Percentiles rank a stretch among this genome's conserved stretches.
phyloP scores from a whole-genome alignment of 768 basidiomycete genomes.

The Psilocybe azurescens region DNA sequence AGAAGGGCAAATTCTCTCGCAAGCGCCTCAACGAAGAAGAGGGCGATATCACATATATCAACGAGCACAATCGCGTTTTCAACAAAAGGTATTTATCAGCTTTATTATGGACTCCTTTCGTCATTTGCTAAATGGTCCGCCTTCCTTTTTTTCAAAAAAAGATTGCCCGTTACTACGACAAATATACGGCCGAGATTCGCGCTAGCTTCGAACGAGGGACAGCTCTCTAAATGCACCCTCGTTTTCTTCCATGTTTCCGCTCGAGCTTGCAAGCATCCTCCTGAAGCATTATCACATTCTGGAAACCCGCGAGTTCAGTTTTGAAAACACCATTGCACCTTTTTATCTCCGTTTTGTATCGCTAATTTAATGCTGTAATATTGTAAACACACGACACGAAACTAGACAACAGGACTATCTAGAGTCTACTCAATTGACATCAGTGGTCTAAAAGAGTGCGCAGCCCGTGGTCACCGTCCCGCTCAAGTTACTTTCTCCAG shows the following conservation, averaged over 20 bases:
- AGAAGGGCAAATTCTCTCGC: slow-evolving; percentile 88
- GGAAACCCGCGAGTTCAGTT: not conserved
- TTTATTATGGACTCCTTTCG: not conserved
- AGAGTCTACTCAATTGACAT: too few species aligned
- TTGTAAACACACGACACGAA: not conserved
- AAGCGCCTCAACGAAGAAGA: slow-evolving; percentile 91
- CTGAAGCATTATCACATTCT: not conserved
- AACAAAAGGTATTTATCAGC: slow-evolving; percentile 81
- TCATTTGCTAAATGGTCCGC: not conserved
- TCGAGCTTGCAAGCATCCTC: not conserved
- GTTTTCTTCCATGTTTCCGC: not conserved
- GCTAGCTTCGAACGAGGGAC: slow-evolving; percentile 98
- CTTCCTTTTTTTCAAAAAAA: slow-evolving; percentile 33
- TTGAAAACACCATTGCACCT: not conserved
- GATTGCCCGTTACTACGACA: slow-evolving; percentile 96
- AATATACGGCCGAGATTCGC: slow-evolving; percentile 94
- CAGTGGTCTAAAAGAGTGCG: too few species aligned
- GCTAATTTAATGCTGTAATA: slow-evolving; percentile 4
- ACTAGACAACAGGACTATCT: too few species aligned
- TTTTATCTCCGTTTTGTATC: slow-evolving; percentile 1
- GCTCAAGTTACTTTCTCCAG: too few species aligned
- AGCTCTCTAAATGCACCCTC: slow-evolving; percentile 50
- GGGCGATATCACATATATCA: slow-evolving; percentile 98
- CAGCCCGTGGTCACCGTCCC: too few species aligned
- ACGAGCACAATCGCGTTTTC: slow-evolving; percentile 97